A percentile compares a stretch with the other conserved stretches of the same genome.
Evolutionary conservation across 2,329 filamentous ascomycete genomes (phyloP).

Genomic region (Penicillium freii): DNA sequence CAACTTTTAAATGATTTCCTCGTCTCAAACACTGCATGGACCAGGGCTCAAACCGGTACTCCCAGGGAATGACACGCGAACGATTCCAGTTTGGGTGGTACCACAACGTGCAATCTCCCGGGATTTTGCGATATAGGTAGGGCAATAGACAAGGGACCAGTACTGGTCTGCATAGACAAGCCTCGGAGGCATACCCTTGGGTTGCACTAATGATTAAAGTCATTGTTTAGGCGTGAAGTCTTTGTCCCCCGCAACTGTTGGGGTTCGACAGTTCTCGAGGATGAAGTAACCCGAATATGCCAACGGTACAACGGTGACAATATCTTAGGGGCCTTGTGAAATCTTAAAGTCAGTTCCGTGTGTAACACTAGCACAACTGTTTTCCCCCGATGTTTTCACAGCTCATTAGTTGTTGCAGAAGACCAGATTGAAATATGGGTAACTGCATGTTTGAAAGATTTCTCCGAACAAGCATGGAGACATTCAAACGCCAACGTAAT

Average conservation of each 20-base stretch:
- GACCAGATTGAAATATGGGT: not conserved
- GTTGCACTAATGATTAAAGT: not conserved
- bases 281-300: not conserved
- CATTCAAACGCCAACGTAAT: not conserved
- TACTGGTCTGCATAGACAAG: not conserved
- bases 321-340: not conserved
- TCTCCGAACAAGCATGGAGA: not conserved
- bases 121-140: not conserved
- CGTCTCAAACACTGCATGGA: not conserved
- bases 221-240: not conserved
- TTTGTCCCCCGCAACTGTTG: not conserved
- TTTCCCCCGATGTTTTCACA: not conserved
- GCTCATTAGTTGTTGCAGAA: not conserved
- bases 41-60: not conserved
- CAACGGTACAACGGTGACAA: not conserved
- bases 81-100: not conserved
- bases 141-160: not conserved
- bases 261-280: not conserved
- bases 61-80: not conserved
- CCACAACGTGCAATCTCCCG: not conserved
- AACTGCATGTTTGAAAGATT: slow-evolving; percentile 1
- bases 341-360: not conserved
- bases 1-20: not conserved
- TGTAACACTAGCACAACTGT: not conserved
- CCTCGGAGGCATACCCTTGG: not conserved